A percentile compares a stretch with the other conserved stretches of the same genome.
phyloP scores from a whole-genome alignment of 768 basidiomycete genomes.

The Holtermanniella nyarrowii region DNA sequence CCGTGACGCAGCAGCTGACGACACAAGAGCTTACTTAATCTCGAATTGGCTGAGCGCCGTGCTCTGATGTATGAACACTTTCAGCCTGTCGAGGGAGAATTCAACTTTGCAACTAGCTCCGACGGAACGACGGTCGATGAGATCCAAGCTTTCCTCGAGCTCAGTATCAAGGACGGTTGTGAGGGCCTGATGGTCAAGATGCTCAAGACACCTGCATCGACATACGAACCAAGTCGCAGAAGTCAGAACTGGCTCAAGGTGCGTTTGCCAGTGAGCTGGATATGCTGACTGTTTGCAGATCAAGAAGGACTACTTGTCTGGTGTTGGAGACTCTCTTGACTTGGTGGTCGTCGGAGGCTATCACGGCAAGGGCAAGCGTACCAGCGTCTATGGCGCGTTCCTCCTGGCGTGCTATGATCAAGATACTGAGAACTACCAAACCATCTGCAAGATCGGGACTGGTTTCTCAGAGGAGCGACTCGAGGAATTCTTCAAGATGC shows the following conservation, averaged over 20 bases:
- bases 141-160: constrained; percentile 87
- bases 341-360: constrained; percentile 96
- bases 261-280: constrained; percentile 2
- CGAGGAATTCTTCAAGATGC: constrained; percentile 63
- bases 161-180: constrained; percentile 95
- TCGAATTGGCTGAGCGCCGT: constrained; percentile 63
- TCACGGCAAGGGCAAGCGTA: constrained; percentile 95
- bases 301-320: constrained; percentile 96
- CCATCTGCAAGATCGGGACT: constrained; percentile 98
- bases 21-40: constrained; percentile 67
- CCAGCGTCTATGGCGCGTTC: constrained; percentile 95
- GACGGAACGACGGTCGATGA: constrained; percentile 85
- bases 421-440: constrained; percentile 88
- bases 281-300: constrained; percentile 49
- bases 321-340: constrained; percentile 93
- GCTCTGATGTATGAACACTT: constrained; percentile 70
- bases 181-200: constrained; percentile 99
- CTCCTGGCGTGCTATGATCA: constrained; percentile 92
- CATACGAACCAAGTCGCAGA: constrained; percentile 87
- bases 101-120: constrained; percentile 82
- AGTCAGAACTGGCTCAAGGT: constrained; percentile 99
- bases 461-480: constrained; percentile 91
- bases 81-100: constrained; percentile 71
- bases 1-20: not conserved
- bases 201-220: constrained; percentile 82